phyloP scores from a whole-genome alignment of 2,329 filamentous ascomycete species.

The Epichloe glyceriae region DNA sequence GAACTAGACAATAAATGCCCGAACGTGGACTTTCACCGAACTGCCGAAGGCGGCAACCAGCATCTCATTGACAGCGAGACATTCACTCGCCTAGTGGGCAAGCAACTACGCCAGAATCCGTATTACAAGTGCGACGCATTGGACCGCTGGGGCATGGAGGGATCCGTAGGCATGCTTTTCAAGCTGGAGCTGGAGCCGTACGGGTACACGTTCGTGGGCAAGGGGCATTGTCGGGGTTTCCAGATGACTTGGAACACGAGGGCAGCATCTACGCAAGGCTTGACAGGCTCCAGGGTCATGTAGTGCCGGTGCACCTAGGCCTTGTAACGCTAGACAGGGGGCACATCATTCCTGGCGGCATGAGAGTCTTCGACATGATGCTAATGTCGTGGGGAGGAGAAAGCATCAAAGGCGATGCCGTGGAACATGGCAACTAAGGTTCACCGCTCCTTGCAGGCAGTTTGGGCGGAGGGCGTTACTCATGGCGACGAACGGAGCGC shows the following conservation, averaged over 20 bases:
- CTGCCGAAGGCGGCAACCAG: neutral
- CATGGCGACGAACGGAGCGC: neutral
- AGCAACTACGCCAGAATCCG: conserved; percentile 5
- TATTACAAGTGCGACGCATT: conserved; percentile 7
- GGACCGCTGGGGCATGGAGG: no score
- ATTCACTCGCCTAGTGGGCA: conserved; percentile 1
- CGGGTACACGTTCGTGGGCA: conserved; percentile 12
- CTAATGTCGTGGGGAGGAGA: conserved; percentile 14
- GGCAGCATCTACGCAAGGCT: conserved; percentile 9
- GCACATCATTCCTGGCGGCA: conserved; percentile 8
- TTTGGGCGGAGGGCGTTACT: no score
- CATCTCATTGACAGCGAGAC: neutral
- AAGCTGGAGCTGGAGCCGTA: conserved; percentile 10
- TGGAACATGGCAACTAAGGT: no score
- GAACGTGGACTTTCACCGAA: neutral
- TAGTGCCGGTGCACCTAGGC: neutral
- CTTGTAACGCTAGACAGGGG: neutral
- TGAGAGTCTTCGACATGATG: conserved; percentile 10
- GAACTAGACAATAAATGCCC: conserved; percentile 9
- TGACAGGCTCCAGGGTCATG: conserved; percentile 10
- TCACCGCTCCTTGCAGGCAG: no score
- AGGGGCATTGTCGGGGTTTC: conserved; percentile 7
- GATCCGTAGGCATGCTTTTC: conserved; percentile 7
- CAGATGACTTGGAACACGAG: conserved; percentile 9
- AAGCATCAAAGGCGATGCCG: neutral